phyloP scores from a whole-genome alignment of 345 rosid species.

The Kernera saxatilis region DNA sequence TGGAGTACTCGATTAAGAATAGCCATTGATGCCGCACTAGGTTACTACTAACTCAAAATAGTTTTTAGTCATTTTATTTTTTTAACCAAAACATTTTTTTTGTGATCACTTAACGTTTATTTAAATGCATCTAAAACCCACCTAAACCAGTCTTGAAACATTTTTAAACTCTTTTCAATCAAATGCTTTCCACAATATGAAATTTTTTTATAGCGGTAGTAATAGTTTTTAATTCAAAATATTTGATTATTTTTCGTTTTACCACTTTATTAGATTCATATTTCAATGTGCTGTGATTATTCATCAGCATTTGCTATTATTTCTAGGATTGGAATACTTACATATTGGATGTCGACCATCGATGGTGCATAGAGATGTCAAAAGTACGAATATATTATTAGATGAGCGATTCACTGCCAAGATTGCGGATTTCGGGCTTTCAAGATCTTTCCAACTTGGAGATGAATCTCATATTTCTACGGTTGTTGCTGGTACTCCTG shows the following conservation, averaged over 20 bases:
- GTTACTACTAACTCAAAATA: neutral
- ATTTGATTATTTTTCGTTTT: neutral
- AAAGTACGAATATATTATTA: slow-evolving; percentile 21
- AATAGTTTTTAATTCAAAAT: neutral
- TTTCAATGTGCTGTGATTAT: neutral
- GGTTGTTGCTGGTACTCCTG: slow-evolving; percentile 25
- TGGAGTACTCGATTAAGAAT: slow-evolving; percentile 39
- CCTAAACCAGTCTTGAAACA: neutral
- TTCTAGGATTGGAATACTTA: neutral
- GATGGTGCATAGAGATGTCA: slow-evolving; percentile 5
- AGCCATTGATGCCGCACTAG: slow-evolving; percentile 32
- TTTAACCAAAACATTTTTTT: neutral
- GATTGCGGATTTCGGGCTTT: slow-evolving; percentile 24
- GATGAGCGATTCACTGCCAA: slow-evolving; percentile 34
- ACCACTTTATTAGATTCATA: neutral
- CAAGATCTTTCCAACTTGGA: slow-evolving; percentile 16
- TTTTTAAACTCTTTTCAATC: neutral
- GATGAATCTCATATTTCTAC: slow-evolving; percentile 8
- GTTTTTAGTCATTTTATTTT: neutral
- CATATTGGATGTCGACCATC: slow-evolving; percentile 5
- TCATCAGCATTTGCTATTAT: neutral
- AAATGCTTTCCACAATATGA: no score
- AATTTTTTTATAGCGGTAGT: neutral
- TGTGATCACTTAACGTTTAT: neutral
- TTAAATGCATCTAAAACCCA: neutral